phyloP scores from a whole-genome alignment of 2,329 filamentous ascomycete genomes.

The Saccharata proteae region DNA sequence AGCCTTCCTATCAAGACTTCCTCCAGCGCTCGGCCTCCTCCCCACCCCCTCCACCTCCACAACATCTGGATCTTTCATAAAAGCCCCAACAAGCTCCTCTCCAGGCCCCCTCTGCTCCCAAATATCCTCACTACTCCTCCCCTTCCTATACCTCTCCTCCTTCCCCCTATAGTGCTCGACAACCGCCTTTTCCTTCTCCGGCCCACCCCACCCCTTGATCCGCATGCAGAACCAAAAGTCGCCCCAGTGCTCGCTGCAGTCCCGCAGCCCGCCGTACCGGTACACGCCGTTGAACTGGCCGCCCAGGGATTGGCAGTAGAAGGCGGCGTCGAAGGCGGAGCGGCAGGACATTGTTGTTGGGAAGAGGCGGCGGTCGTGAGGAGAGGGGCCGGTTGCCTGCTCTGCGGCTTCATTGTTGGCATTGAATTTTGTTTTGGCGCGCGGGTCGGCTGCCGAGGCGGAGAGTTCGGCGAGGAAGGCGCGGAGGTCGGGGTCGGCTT shows the following conservation, averaged over 20 bases:
- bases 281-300: slow-evolving; percentile 90
- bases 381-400: slow-evolving; percentile 8
- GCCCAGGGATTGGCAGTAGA: slow-evolving; percentile 84
- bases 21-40: slow-evolving; percentile 9
- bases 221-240: slow-evolving; percentile 99
- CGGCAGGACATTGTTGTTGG: slow-evolving; percentile 80
- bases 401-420: slow-evolving; percentile 7
- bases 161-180: slow-evolving; percentile 56
- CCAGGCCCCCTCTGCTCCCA: slow-evolving; percentile 57
- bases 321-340: slow-evolving; percentile 80
- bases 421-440: slow-evolving; percentile 9
- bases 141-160: slow-evolving; percentile 52
- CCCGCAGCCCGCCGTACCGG: slow-evolving; percentile 64
- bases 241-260: slow-evolving; percentile 75
- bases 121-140: slow-evolving; percentile 75
- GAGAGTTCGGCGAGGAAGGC: slow-evolving; percentile 40
- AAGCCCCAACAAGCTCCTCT: slow-evolving; percentile 43
- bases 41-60: slow-evolving; percentile 15
- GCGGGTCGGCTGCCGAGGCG: slow-evolving; percentile 15
- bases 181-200: slow-evolving; percentile 48
- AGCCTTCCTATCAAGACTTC: no score
- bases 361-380: slow-evolving; percentile 38
- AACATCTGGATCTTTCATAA: slow-evolving; percentile 24
- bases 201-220: slow-evolving; percentile 49
- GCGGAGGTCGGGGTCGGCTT: slow-evolving; percentile 43